Base-by-base conservation (phyloP, 2,329 filamentous ascomycete genomes). In the Diaporthe australafricana region DNA sequence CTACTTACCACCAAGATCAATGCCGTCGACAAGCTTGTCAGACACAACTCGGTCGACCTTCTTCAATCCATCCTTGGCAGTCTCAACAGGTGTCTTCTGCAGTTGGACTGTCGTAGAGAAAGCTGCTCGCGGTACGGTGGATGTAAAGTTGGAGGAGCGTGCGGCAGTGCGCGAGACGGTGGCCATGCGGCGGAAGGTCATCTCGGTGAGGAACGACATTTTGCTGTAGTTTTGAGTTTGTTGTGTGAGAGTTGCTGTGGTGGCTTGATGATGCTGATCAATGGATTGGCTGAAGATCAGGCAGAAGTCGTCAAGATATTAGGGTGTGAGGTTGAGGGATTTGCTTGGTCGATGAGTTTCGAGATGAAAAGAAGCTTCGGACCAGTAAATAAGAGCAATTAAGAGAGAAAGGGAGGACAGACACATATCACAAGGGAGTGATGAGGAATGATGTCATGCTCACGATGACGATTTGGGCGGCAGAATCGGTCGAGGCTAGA, bases 11-110 rank as follows among this genome's bases (percentile, higher is more conserved):
- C 87, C 86, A 57, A 84, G 82, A 75, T 92, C 84, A 78, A 92
- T 90, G 20, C 88, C 89, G 48, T 89, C 87, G 35, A 91, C 87
- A 22, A 92, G 78, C 78, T 90, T 91, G 78, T 90, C 87, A 72
- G 87, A 87, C 52, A 92, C 88, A 63, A 83, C 85, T 38, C 88
- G 85, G 81, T 92, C 89, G 7, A 91, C 88, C 7, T 81, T 82
- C 81, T 91, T 90, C 71, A 89, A 80, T 4, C 85, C 85, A 73
- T 92, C 89, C 81, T 91, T 92, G 76, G 88, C 86, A 0, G 84
- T 75, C 70, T 91, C 88, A 66, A 86, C 82, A 3, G 85, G 82
- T 12, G 84, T 82, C 82, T 89, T 90, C 57, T 83, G 83, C 11
- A 80, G 75, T 2, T 80, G 79, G 12, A 84, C 74, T 65, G 82